These are phyloP conservation scores for Pseudocercospora musae DNA, from an alignment of 2,329 filamentous ascomycete species.

Conservation along the genomic window DNA sequence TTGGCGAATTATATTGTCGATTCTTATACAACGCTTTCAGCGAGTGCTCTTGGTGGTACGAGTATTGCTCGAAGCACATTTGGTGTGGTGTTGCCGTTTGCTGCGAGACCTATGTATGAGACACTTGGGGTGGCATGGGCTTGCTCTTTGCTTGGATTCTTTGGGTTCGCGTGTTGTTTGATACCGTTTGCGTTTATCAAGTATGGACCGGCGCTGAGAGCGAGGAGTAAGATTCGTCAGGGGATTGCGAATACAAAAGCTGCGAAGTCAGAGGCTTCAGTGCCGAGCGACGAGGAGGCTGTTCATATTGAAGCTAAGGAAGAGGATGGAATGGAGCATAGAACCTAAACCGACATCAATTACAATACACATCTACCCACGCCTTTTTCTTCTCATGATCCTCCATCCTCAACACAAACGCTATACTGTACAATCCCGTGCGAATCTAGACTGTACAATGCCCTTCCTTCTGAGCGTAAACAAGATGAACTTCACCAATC, in stretches of 20 bases:
- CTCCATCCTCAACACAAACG: not conserved
- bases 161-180: slow-evolving; percentile 49
- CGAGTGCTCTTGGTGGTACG: slow-evolving; percentile 36
- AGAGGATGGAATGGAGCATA: not conserved
- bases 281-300: not conserved
- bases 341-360: not conserved
- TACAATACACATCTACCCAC: not conserved
- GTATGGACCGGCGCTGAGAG: slow-evolving; percentile 54
- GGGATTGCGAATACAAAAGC: slow-evolving; percentile 53
- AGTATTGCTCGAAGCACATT: slow-evolving; percentile 16
- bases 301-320: not conserved
- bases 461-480: not conserved
- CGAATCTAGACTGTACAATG: not conserved
- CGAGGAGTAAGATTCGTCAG: slow-evolving; percentile 60
- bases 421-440: not conserved
- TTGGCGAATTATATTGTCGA: slow-evolving; percentile 49
- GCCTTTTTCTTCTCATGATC: not conserved
- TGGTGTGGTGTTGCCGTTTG: slow-evolving; percentile 52
- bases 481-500: not conserved
- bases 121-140: slow-evolving; percentile 68
- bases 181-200: slow-evolving; percentile 59
- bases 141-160: slow-evolving; percentile 49
- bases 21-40: slow-evolving; percentile 45
- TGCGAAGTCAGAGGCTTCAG: slow-evolving; percentile 1
- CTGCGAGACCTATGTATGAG: slow-evolving; percentile 58